A percentile compares a stretch with the other conserved stretches of the same genome.
phyloP scores from a whole-genome alignment of 2,329 filamentous ascomycete genomes.

The Colletotrichum sp. region DNA sequence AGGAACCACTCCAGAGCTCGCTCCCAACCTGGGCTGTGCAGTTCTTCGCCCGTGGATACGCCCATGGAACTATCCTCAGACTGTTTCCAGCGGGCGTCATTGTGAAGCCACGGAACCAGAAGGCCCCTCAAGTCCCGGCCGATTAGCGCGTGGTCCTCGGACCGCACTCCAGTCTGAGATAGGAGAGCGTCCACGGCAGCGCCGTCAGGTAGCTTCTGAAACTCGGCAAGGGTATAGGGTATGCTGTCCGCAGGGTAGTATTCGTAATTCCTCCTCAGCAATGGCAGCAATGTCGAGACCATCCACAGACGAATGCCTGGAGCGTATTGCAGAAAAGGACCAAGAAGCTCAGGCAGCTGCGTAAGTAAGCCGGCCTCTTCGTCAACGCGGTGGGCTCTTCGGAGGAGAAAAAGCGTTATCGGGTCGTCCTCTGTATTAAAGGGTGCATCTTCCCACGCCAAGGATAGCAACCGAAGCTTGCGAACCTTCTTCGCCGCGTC shows the following conservation, averaged over 20 bases:
- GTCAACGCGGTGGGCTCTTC: constrained; percentile 73
- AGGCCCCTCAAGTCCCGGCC: constrained; percentile 72
- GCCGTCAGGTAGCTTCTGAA: constrained; percentile 65
- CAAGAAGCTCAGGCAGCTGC: constrained; percentile 70
- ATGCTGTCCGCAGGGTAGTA: constrained; percentile 64
- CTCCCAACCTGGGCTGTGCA: constrained; percentile 69
- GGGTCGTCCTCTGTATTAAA: constrained; percentile 56
- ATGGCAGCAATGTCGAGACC: constrained; percentile 71
- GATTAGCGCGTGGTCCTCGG: constrained; percentile 46
- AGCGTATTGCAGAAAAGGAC: constrained; percentile 69
- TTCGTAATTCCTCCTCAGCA: constrained; percentile 72
- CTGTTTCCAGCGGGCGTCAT: constrained; percentile 60
- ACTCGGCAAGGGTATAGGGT: constrained; percentile 62
- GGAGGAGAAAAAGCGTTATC: constrained; percentile 69
- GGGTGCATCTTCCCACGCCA: constrained; percentile 55
- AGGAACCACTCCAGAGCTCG: constrained; percentile 72
- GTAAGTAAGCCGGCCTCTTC: constrained; percentile 73
- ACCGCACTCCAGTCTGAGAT: constrained; percentile 53
- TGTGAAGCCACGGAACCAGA: constrained; percentile 77
- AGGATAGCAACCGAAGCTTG: constrained; percentile 67
- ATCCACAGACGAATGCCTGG: constrained; percentile 71
- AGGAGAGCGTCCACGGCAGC: constrained; percentile 67
- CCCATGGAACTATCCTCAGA: constrained; percentile 18
- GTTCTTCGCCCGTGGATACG: constrained; percentile 16
- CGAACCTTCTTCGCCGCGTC: constrained; percentile 68